Percentiles rank a stretch among this genome's conserved stretches.
Evolutionary conservation across 257 asterid species (phyloP).

Genomic region (Forsythia suspensa): DNA sequence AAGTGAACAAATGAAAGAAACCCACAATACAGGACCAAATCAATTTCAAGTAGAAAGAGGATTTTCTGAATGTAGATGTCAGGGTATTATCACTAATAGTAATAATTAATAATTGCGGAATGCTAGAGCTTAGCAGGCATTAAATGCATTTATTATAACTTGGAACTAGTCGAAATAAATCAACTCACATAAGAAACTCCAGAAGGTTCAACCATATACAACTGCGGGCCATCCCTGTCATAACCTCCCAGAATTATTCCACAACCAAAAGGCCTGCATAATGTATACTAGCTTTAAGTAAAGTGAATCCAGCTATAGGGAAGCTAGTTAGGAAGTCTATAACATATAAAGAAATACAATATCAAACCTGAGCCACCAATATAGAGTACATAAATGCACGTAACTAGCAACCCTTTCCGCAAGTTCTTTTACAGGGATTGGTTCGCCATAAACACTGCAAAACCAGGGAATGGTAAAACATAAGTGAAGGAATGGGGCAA

Average conservation of each 20-base stretch:
- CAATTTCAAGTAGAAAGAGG: not conserved
- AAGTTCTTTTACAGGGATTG: constrained; percentile 84
- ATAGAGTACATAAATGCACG: constrained; percentile 90
- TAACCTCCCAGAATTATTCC: constrained; percentile 92
- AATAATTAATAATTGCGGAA: not conserved
- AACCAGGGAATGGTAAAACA: not conserved
- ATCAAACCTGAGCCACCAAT: constrained; percentile 96
- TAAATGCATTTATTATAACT: constrained; percentile 9
- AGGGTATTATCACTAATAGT: not conserved
- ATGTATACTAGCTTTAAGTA: constrained; percentile 1
- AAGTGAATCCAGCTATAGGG: not conserved
- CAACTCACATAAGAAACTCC: constrained; percentile 80
- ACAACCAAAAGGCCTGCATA: constrained; percentile 83
- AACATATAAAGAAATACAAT: not conserved
- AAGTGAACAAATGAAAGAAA: constrained; percentile 9
- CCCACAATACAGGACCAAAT: not conserved
- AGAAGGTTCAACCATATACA: constrained; percentile 90
- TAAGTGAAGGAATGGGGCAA: not conserved
- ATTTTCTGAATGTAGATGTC: not conserved
- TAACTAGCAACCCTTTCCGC: constrained; percentile 93
- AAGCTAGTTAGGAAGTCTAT: not conserved
- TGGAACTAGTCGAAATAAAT: not conserved
- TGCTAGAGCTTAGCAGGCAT: not conserved
- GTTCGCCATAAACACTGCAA: constrained; percentile 78
- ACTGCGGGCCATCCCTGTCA: constrained; percentile 91